Evolutionary conservation across 2,329 filamentous ascomycete genomes (phyloP).

Genomic region (Tolypocladium sp.): DNA sequence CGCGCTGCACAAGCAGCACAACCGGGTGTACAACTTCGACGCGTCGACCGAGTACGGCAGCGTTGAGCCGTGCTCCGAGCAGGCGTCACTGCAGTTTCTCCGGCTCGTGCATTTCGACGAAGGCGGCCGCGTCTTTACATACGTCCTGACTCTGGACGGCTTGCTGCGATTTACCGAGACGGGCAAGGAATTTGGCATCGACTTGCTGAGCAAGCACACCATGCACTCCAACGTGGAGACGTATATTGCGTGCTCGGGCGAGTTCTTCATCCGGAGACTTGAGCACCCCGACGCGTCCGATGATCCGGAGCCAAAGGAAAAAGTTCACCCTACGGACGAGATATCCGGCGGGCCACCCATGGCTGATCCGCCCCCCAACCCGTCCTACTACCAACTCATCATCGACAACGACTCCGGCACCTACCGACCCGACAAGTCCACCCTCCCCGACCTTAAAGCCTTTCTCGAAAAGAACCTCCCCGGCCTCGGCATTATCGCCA

Average conservation of each 20-base stretch:
- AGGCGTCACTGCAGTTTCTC: conserved; percentile 71
- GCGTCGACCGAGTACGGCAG: conserved; percentile 62
- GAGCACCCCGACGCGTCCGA: conserved; percentile 35
- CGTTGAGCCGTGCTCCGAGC: conserved; percentile 56
- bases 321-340: conserved; percentile 43
- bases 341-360: conserved; percentile 36
- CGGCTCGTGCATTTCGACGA: conserved; percentile 81
- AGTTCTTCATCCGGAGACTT: conserved; percentile 79
- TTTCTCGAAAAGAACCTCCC: conserved; percentile 70
- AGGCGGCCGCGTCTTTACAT: conserved; percentile 82
- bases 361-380: conserved; percentile 33
- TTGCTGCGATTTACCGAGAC: conserved; percentile 90
- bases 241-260: conserved; percentile 86
- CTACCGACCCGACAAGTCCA: conserved; percentile 74
- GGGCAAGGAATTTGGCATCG: conserved; percentile 89
- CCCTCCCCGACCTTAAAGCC: conserved; percentile 60
- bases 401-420: conserved; percentile 96
- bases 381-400: conserved; percentile 67
- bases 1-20: conserved; percentile 83
- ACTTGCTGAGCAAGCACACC: conserved; percentile 87
- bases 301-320: conserved; percentile 31
- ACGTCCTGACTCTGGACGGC: conserved; percentile 80
- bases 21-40: conserved; percentile 82
- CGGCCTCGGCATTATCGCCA: conserved; percentile 61
- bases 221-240: conserved; percentile 92